These are phyloP conservation scores for Pichia sp. DNA, from an alignment of 1,139 yeast species.

Conservation along the genomic window DNA sequence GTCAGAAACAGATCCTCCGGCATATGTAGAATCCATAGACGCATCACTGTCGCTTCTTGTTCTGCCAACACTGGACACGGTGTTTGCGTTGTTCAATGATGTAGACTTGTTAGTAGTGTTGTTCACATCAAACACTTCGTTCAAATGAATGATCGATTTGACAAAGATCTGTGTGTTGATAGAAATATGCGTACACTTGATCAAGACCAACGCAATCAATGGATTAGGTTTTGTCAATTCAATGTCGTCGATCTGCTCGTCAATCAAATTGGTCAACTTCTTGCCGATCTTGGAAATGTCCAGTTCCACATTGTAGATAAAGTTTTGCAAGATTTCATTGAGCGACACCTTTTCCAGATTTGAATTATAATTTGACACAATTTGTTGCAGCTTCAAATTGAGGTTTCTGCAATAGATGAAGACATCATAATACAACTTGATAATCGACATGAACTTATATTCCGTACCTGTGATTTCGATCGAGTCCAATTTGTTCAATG, in stretches of 20 bases:
- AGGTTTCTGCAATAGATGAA: conserved; percentile 22
- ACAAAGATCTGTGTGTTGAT: conserved; percentile 20
- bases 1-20: background rate
- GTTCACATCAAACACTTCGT: conserved; percentile 6
- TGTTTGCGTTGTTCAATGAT: too few species aligned
- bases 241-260: conserved; percentile 34
- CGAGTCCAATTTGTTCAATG: conserved; percentile 25
- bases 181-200: conserved; percentile 27
- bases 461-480: conserved; percentile 26
- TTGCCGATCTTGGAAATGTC: conserved; percentile 46
- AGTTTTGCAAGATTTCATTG: conserved; percentile 14
- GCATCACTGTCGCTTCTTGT: conserved; percentile 6
- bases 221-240: conserved; percentile 33
- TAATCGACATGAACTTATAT: conserved; percentile 26
- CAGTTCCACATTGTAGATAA: conserved; percentile 45
- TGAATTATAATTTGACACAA: background rate
- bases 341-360: background rate
- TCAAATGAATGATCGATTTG: conserved; percentile 24
- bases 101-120: background rate
- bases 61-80: too few species aligned
- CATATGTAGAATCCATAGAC: background rate
- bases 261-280: conserved; percentile 37
- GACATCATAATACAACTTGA: conserved; percentile 26
- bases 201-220: conserved; percentile 24
- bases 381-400: conserved; percentile 13